Evolutionary conservation across 139 green algal genomes (phyloP), one percentile per base, ranked within the genome.

Genomic region (Zygnema cylindricum): DNA sequence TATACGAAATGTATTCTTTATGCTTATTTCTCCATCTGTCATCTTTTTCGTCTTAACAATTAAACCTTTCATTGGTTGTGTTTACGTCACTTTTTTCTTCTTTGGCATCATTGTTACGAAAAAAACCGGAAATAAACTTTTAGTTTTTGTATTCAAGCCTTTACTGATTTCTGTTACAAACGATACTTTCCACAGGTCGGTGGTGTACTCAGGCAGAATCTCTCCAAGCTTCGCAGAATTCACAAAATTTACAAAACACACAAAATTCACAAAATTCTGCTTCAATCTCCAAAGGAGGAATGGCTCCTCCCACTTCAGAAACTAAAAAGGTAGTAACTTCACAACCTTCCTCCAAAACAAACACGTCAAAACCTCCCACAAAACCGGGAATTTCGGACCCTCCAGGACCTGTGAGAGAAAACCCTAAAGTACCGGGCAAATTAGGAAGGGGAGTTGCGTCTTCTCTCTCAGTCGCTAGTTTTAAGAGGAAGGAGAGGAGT

Each of bases 361-460:
- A n/a, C n/a, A n/a, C n/a, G n/a, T n/a, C n/a, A n/a, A n/a, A n/a
- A n/a, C n/a, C n/a, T n/a, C n/a, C n/a, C n/a, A n/a, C n/a, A n/a
- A n/a, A n/a, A n/a, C n/a, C n/a, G n/a, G n/a, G n/a, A 63, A 63
- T 16, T 63, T 63, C 49, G 16, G 49, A 7, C 16, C 7, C 49
- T 16, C 49, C 49, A 25, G 49, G 49, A 7, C 49, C 49, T 63
- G 49, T 63, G 7, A 63, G 16, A 16, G 16, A 63, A 16, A 16
- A 63, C 7, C 49, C 49, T 63, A 16, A 7, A 63, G 49, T 63
- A 25, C 49, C 49, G 16, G 49, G 49, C 7, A 63, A 16, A 16
- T 16, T 83, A 35, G 76, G n/a, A 21, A 35, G 49, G 22, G 76
- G 76, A 11, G 76, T 83, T 32, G 76, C 76, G 69, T 83, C 76